phyloP scores from a whole-genome alignment of 2,329 filamentous ascomycete genomes.

The Colletotrichum sp. region DNA sequence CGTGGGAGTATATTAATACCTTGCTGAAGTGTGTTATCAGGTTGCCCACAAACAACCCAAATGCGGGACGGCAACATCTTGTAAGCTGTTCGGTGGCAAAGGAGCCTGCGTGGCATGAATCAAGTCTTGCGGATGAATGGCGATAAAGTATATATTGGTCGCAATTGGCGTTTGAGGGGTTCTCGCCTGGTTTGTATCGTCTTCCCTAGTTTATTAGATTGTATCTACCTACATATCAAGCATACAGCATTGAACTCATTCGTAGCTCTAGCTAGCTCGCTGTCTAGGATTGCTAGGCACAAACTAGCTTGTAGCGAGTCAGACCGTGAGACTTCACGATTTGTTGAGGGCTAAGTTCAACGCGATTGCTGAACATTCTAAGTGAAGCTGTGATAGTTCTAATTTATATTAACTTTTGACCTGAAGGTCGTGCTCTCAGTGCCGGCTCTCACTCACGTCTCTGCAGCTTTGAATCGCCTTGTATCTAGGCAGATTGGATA shows the following conservation, averaged over 20 bases:
- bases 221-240: neutral
- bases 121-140: rapidly evolving
- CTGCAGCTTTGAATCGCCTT: rapidly evolving
- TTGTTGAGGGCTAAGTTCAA: neutral
- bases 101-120: neutral
- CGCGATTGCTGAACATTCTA: neutral
- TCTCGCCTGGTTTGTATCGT: neutral
- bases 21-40: no score
- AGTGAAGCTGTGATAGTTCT: neutral
- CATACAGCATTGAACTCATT: no score
- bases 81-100: no score
- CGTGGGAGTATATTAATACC: no score
- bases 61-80: no score
- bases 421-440: no score
- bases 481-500: neutral
- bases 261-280: no score
- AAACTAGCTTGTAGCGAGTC: rapidly evolving
- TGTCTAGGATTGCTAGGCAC: rapidly evolving
- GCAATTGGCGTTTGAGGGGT: neutral
- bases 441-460: neutral
- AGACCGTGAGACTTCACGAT: no score
- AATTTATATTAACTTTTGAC: rapidly evolving
- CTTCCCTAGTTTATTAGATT: neutral
- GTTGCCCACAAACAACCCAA: neutral
- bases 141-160: rapidly evolving